These are phyloP conservation scores for Aspergillus asperescens DNA, from an alignment of 495 filamentous ascomycete species.

Conservation along the genomic window DNA sequence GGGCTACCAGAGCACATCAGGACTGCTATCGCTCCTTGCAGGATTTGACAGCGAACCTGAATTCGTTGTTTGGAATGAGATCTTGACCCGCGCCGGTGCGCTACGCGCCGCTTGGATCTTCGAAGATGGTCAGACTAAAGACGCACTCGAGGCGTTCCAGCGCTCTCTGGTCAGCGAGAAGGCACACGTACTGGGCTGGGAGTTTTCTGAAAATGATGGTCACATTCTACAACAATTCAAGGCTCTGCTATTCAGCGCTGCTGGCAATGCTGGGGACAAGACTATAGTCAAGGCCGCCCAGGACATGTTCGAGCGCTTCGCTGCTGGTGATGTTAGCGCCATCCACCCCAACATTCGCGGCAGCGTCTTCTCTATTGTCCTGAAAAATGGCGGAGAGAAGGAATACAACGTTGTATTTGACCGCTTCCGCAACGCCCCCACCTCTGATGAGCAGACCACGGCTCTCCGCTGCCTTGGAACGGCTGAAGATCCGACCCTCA, in stretches of 20 bases:
- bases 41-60: constrained; percentile 78
- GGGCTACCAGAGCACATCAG: constrained; percentile 90
- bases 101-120: constrained; percentile 85
- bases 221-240: constrained; percentile 87
- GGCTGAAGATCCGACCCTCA: constrained; percentile 69
- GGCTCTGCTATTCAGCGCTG: constrained; percentile 57
- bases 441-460: constrained; percentile 92
- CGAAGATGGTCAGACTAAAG: constrained; percentile 64
- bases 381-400: constrained; percentile 57
- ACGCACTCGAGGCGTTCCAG: constrained; percentile 78
- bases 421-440: constrained; percentile 78
- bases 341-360: constrained; percentile 64
- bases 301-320: constrained; percentile 61
- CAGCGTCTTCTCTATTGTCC: constrained; percentile 57
- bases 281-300: constrained; percentile 53
- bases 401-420: constrained; percentile 69
- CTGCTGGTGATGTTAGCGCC: constrained; percentile 51
- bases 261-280: constrained; percentile 56
- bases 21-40: constrained; percentile 76
- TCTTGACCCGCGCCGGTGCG: constrained; percentile 66
- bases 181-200: constrained; percentile 83
- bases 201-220: constrained; percentile 73
- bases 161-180: constrained; percentile 66
- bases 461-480: constrained; percentile 82
- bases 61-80: constrained; percentile 93